Conservation (phyloP, 225 moss, liverwort and hornwort species). For the Takakia lepidozioides region DNA sequence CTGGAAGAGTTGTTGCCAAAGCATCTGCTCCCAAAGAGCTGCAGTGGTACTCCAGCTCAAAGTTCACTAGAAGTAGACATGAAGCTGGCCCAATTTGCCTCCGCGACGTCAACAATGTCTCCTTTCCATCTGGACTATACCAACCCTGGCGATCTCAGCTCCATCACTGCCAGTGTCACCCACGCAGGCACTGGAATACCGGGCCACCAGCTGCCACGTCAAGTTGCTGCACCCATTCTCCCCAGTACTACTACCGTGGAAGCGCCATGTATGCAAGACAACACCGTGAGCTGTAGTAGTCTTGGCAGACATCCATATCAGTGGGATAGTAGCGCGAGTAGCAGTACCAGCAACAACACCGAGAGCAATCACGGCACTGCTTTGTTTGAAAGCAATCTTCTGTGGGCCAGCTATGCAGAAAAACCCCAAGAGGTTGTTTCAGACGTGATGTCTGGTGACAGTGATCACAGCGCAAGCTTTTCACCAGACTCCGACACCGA, state of each 20-base stretch:
- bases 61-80: no score
- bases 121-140: no score
- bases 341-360: slow-evolving; percentile 48
- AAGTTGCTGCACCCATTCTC: no score
- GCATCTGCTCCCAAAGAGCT: slow-evolving; percentile 9
- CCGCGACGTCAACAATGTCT: no score
- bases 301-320: slow-evolving; percentile 1
- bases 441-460: slow-evolving; percentile 8
- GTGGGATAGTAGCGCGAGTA: slow-evolving; percentile 48
- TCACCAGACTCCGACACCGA: slow-evolving; percentile 40
- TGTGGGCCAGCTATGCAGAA: slow-evolving; percentile 26
- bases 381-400: slow-evolving; percentile 27
- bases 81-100: no score
- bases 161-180: slow-evolving; percentile 23
- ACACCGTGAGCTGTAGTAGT: slow-evolving; percentile 9
- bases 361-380: slow-evolving; percentile 20
- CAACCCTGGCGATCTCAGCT: slow-evolving; percentile 32
- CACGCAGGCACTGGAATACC: slow-evolving; percentile 4
- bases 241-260: no score
- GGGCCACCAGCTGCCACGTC: no score
- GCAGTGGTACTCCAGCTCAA: slow-evolving; percentile 1
- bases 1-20: slow-evolving; percentile 28
- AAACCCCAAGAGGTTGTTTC: slow-evolving; percentile 7
- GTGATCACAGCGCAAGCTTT: slow-evolving; percentile 24
- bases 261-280: slow-evolving; percentile 10